Evolutionary conservation across 176 grass and related monocot genomes (phyloP).

Genomic region (Bothriochloa decipiens): DNA sequence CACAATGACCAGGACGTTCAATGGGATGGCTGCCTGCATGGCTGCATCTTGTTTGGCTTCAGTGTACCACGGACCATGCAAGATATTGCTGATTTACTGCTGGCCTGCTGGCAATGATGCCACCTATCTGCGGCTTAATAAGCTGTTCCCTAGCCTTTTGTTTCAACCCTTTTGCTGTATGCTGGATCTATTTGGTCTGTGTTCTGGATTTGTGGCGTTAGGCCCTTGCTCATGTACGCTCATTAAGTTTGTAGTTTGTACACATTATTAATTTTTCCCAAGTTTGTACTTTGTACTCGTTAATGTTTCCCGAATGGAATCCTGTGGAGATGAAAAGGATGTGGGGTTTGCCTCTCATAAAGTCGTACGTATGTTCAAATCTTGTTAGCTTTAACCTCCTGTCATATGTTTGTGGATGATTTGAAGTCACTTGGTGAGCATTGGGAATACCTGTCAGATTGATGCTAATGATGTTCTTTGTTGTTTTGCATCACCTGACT

Average conservation of each 20-base stretch:
- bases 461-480: neutral
- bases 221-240: neutral
- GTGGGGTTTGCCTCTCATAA: too few species aligned
- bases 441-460: neutral
- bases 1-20: neutral
- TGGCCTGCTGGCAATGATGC: neutral
- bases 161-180: neutral
- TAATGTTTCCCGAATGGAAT: neutral
- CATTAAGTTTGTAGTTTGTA: too few species aligned
- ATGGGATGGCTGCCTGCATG: neutral
- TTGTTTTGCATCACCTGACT: neutral
- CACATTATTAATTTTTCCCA: too few species aligned
- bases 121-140: neutral
- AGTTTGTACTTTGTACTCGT: neutral
- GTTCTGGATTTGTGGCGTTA: neutral
- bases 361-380: neutral
- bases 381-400: neutral
- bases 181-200: too few species aligned
- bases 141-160: neutral
- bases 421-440: neutral
- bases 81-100: neutral
- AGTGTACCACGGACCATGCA: neutral
- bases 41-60: neutral
- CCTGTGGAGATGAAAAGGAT: neutral
- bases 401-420: neutral